A percentile compares a stretch with the other conserved stretches of the same genome.
Conservation (phyloP, 2,329 filamentous ascomycete genomes). For the Colletotrichum sp. region DNA sequence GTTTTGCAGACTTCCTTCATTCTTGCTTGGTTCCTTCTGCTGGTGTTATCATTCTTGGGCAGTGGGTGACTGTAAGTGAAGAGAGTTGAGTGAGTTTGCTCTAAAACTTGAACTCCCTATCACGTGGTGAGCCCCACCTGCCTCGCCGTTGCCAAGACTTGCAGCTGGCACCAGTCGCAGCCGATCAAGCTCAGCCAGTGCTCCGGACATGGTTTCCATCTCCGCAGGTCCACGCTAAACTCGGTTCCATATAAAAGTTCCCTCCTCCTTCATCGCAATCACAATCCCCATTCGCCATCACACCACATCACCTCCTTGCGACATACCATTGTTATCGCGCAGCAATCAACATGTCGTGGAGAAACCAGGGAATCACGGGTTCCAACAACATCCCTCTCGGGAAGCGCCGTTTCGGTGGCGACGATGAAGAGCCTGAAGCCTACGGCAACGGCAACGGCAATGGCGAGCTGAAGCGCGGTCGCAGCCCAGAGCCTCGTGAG, state of each 20-base stretch:
- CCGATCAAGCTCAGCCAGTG: neutral
- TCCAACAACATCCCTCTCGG: slow-evolving; percentile 98
- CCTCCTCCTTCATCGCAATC: slow-evolving; percentile 3
- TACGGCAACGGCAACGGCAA: slow-evolving; percentile 38
- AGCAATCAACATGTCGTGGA: slow-evolving; percentile 63
- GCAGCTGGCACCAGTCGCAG: neutral
- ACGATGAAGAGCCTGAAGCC: slow-evolving; percentile 46
- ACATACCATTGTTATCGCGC: slow-evolving; percentile 4
- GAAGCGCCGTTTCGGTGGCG: slow-evolving; percentile 80
- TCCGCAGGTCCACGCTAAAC: neutral
- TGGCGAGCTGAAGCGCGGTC: slow-evolving; percentile 79
- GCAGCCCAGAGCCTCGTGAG: slow-evolving; percentile 84
- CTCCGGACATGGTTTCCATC: neutral
- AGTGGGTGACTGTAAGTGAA: neutral
- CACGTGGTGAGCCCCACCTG: neutral
- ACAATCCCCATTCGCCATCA: neutral
- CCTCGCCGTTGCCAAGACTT: neutral
- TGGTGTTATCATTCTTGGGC: neutral
- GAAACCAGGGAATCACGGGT: slow-evolving; percentile 86
- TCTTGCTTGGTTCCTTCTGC: neutral
- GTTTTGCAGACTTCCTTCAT: neutral
- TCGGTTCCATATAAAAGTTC: slow-evolving; percentile 14
- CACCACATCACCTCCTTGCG: neutral
- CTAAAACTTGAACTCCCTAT: neutral
- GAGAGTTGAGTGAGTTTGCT: neutral